A percentile compares a stretch with the other conserved stretches of the same genome.
phyloP scores from a whole-genome alignment of 176 grass and related monocot species.

The Leersia perrieri region DNA sequence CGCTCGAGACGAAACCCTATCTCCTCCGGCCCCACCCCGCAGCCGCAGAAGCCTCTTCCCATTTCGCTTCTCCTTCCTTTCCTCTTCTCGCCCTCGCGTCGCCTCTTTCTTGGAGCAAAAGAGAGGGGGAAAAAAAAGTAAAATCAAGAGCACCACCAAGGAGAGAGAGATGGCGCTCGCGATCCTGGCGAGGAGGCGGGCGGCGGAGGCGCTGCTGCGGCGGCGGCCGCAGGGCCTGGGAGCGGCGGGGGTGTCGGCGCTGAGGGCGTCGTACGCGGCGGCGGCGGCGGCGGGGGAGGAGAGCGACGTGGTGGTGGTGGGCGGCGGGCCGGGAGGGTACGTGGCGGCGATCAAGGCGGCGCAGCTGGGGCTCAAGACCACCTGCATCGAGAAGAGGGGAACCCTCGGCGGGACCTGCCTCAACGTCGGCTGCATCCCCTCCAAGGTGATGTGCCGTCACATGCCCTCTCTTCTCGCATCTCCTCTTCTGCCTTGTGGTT shows the following conservation, averaged over 20 bases:
- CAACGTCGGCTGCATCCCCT: conserved; percentile 97
- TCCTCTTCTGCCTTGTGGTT: not conserved
- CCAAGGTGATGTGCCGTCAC: conserved; percentile 55
- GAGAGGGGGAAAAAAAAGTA: not conserved
- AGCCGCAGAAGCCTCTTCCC: not conserved
- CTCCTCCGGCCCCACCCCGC: not conserved
- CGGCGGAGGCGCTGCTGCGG: conserved; percentile 36
- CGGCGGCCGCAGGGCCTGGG: conserved; percentile 31
- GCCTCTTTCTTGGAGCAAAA: not conserved
- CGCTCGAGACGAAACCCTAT: not conserved
- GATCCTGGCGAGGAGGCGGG: conserved; percentile 62
- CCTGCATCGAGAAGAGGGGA: conserved; percentile 95
- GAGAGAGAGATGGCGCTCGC: conserved; percentile 51
- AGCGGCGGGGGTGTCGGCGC: conserved; percentile 12
- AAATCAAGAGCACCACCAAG: not conserved
- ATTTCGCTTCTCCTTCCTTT: not conserved
- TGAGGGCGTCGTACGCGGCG: conserved; percentile 63
- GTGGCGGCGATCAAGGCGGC: conserved; percentile 97
- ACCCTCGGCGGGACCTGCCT: conserved; percentile 89
- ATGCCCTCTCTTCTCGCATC: not conserved
- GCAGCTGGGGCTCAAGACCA: conserved; percentile 92
- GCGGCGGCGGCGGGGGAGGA: conserved; percentile 60
- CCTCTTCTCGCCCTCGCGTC: not conserved
- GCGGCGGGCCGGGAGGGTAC: conserved; percentile 90
- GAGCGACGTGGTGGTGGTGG: conserved; percentile 94